A percentile compares a stretch with the other conserved stretches of the same genome.
Evolutionary conservation across 371 early-diverging fungal genomes (phyloP).

Genomic region (Mortierella sp.): DNA sequence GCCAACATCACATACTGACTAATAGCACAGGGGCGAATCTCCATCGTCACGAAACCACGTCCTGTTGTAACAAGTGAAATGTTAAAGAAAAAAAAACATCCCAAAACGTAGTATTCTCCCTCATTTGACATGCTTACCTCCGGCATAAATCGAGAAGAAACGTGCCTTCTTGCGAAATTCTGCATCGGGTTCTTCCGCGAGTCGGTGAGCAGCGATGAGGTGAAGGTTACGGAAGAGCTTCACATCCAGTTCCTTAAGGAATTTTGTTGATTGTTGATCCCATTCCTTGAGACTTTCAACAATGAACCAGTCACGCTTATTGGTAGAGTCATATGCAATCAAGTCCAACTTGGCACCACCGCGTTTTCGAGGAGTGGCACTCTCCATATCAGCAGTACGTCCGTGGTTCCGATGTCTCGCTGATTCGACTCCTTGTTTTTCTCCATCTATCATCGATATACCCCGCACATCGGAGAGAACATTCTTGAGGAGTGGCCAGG

Average conservation of each 20-base stretch:
- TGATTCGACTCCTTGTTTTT: conserved; percentile 17
- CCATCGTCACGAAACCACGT: conserved; percentile 19
- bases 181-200: conserved; percentile 15
- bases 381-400: conserved; percentile 7
- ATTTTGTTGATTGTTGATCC: conserved; percentile 23
- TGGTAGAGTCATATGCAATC: conserved; percentile 11
- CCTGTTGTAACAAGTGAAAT: conserved; percentile 7
- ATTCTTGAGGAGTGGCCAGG: conserved; percentile 23
- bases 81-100: conserved; percentile 3
- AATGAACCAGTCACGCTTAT: conserved; percentile 18
- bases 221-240: conserved; percentile 14
- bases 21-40: conserved; percentile 10
- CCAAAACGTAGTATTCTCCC: conserved; percentile 2
- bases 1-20: conserved; percentile 18
- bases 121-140: conserved; percentile 5
- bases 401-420: conserved; percentile 10
- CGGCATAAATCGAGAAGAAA: conserved; percentile 21
- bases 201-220: conserved; percentile 5
- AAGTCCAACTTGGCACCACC: conserved; percentile 15
- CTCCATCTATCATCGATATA: conserved; percentile 23
- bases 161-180: conserved; percentile 15
- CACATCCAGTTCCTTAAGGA: conserved; percentile 12
- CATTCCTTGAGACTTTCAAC: conserved; percentile 24
- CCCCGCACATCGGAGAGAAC: conserved; percentile 13
- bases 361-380: conserved; percentile 18